These are phyloP conservation scores for Hexamita inflata DNA, from an alignment of 208 protist species.

Conservation along the genomic window DNA sequence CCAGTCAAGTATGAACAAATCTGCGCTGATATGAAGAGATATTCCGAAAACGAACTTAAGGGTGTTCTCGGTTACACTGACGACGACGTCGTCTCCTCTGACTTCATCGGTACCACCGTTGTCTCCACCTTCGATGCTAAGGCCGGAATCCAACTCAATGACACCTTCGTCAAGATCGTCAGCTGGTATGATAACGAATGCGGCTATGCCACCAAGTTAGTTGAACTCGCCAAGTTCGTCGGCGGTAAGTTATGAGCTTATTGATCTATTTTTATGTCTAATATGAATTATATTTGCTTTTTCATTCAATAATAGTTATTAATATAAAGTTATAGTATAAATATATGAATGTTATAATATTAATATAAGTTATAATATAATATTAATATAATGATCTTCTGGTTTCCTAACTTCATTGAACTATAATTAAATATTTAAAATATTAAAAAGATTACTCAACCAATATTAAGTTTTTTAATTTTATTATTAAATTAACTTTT, in stretches of 20 bases:
- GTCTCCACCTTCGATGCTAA: constrained; percentile 92
- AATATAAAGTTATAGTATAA: too few species aligned
- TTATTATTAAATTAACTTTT: too few species aligned
- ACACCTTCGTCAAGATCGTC: constrained; percentile 49
- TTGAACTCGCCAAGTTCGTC: constrained; percentile 35
- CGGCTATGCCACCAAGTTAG: constrained; percentile 44
- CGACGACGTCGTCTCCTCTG: constrained; percentile 86
- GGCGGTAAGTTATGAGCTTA: constrained; percentile 12
- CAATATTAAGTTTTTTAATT: too few species aligned
- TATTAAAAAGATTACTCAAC: too few species aligned
- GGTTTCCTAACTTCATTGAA: too few species aligned
- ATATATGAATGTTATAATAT: too few species aligned
- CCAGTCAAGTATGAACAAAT: constrained; percentile 80
- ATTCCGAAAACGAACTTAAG: constrained; percentile 67
- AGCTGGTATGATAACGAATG: constrained; percentile 56
- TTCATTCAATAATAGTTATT: too few species aligned
- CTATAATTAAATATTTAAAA: too few species aligned
- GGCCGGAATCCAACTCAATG: constrained; percentile 77
- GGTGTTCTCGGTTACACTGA: constrained; percentile 87
- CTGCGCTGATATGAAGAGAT: constrained; percentile 70
- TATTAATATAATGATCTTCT: too few species aligned
- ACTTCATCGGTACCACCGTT: constrained; percentile 77
- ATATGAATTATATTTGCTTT: too few species aligned
- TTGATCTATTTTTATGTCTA: too few species aligned
- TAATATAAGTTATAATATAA: too few species aligned